Evolutionary conservation across 2,329 filamentous ascomycete species (phyloP).

Genomic region (Penicillium sp.): DNA sequence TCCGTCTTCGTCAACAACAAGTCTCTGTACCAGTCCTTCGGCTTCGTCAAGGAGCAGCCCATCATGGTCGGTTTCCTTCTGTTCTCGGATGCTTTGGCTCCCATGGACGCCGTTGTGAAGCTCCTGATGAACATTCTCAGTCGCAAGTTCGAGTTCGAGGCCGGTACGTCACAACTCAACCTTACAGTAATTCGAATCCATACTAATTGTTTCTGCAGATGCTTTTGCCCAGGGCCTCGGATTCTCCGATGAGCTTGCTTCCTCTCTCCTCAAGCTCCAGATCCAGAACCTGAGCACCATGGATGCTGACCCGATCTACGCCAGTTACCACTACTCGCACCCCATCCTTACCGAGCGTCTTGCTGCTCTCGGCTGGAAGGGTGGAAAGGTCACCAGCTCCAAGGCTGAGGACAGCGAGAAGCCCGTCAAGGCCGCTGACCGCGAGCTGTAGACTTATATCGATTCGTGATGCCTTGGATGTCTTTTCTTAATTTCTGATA

Average conservation of each 20-base stretch:
- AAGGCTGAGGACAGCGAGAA: conserved; percentile 56
- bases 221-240: conserved; percentile 82
- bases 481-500: background rate
- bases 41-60: conserved; percentile 76
- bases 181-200: conserved; percentile 1
- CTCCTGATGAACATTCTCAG: conserved; percentile 94
- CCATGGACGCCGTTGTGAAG: conserved; percentile 93
- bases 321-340: conserved; percentile 97
- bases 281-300: conserved; percentile 97
- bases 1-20: conserved; percentile 95
- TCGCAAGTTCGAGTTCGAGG: conserved; percentile 93
- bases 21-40: conserved; percentile 87
- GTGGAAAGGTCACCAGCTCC: conserved; percentile 48
- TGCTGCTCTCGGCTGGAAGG: conserved; percentile 84
- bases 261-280: conserved; percentile 92
- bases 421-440: conserved; percentile 68
- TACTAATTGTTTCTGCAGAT: conserved; percentile 50
- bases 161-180: conserved; percentile 53
- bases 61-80: conserved; percentile 97
- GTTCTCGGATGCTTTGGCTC: conserved; percentile 93
- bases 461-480: background rate
- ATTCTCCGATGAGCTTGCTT: conserved; percentile 77
- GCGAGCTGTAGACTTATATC: conserved; percentile 62
- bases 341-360: conserved; percentile 92
- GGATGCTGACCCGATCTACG: conserved; percentile 98